Percentiles rank a stretch among this genome's conserved stretches.
phyloP scores from a whole-genome alignment of 108 stramenopile genomes.

The Pseudonitzschia delicatissima region DNA sequence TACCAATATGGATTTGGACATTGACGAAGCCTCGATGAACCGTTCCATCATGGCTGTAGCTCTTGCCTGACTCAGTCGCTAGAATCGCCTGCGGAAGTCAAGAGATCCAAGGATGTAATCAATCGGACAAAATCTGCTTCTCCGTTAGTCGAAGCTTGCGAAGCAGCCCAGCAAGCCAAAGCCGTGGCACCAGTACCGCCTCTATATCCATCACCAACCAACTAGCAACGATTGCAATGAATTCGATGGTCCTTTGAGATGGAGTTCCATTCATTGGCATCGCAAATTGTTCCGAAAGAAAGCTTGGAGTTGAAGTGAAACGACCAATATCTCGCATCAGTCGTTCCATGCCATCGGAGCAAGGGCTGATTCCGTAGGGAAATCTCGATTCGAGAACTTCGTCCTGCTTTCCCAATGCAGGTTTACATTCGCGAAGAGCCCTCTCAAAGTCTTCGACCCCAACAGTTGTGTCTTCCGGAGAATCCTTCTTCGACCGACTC shows the following conservation, averaged over 20 bases:
- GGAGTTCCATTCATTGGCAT: not conserved
- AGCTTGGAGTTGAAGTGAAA: constrained; percentile 46
- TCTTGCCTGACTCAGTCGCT: constrained; percentile 66
- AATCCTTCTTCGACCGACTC: constrained; percentile 41
- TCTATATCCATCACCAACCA: constrained; percentile 51
- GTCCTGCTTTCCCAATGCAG: constrained; percentile 75
- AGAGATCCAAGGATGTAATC: constrained; percentile 64
- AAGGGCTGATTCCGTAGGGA: constrained; percentile 67
- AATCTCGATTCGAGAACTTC: constrained; percentile 58
- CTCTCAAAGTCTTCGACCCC: constrained; percentile 47
- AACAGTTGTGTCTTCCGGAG: constrained; percentile 32
- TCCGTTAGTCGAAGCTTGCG: constrained; percentile 57
- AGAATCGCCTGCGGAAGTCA: constrained; percentile 45
- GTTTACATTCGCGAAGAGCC: constrained; percentile 63
- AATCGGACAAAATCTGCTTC: constrained; percentile 63
- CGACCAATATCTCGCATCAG: constrained; percentile 58
- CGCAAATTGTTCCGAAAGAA: constrained; percentile 1
- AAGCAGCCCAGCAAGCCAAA: constrained; percentile 59
- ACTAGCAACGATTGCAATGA: constrained; percentile 52
- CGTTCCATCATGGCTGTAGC: constrained; percentile 65
- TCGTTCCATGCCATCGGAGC: constrained; percentile 54
- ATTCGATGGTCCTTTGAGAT: not conserved
- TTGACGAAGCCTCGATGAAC: constrained; percentile 66
- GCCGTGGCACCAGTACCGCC: constrained; percentile 51
- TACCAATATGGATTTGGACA: constrained; percentile 60